These are phyloP conservation scores for Asterophora lycoperdoides DNA, from an alignment of 768 basidiomycete species.

Conservation along the genomic window DNA sequence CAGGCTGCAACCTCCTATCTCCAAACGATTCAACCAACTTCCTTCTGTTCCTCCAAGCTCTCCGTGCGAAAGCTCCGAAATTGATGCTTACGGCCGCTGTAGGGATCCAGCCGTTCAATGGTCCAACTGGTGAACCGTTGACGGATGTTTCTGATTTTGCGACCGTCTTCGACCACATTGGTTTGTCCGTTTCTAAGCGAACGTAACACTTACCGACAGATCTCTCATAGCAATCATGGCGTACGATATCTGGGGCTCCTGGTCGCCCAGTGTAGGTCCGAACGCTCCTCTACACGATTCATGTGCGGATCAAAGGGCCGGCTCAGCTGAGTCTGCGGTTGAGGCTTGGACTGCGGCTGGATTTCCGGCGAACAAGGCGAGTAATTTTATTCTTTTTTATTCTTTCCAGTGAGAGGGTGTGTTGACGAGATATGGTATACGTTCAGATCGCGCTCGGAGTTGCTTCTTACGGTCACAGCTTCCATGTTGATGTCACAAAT, in stretches of 20 bases:
- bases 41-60: conserved; percentile 65
- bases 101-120: conserved; percentile 37
- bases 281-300: conserved; percentile 79
- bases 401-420: too few species aligned
- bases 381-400: neutral
- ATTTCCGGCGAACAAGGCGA: conserved; percentile 52
- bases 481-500: conserved; percentile 34
- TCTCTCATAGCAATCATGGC: conserved; percentile 50
- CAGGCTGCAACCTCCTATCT: conserved; percentile 65
- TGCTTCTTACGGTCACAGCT: conserved; percentile 77
- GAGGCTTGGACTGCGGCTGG: conserved; percentile 70
- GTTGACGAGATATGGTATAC: too few species aligned
- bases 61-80: conserved; percentile 50
- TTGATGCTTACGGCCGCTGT: conserved; percentile 55
- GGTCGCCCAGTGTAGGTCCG: conserved; percentile 60
- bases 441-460: conserved; percentile 70
- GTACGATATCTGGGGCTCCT: conserved; percentile 52
- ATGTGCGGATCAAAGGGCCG: conserved; percentile 58
- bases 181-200: conserved; percentile 19
- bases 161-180: conserved; percentile 50
- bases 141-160: conserved; percentile 71
- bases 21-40: conserved; percentile 70
- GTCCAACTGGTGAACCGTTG: conserved; percentile 54
- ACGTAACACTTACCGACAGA: neutral
- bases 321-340: conserved; percentile 72